Evolutionary conservation across 768 basidiomycete genomes (phyloP).

Genomic region (Porphyrellus cyaneotinctus): DNA sequence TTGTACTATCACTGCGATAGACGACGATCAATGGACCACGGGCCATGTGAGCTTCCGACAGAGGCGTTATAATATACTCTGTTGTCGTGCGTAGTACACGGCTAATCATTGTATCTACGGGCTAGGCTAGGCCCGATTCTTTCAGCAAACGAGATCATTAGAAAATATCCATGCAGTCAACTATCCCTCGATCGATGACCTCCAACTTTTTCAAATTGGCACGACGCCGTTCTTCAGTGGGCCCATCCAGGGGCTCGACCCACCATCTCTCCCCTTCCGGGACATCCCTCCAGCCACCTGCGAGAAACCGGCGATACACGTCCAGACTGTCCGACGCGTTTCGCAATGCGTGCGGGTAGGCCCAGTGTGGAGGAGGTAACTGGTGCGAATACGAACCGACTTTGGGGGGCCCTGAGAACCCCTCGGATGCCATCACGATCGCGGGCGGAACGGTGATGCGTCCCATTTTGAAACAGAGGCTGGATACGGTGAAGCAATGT

Average conservation of each 20-base stretch:
- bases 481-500: conserved; percentile 58
- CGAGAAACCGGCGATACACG: conserved; percentile 42
- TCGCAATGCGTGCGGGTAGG: conserved; percentile 6
- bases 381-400: conserved; percentile 10
- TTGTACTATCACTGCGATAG: too few species aligned
- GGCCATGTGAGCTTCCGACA: too few species aligned
- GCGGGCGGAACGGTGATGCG: conserved; percentile 69
- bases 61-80: too few species aligned
- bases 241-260: conserved; percentile 49
- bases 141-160: not conserved
- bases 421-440: conserved; percentile 54
- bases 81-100: too few species aligned
- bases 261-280: conserved; percentile 60
- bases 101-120: too few species aligned
- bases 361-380: conserved; percentile 13
- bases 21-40: too few species aligned
- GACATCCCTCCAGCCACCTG: conserved; percentile 58
- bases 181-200: conserved; percentile 1
- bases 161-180: conserved; percentile 3
- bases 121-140: too few species aligned
- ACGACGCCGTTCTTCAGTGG: conserved; percentile 35
- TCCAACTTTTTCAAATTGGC: conserved; percentile 12
- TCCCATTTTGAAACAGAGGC: conserved; percentile 63
- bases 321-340: conserved; percentile 17
- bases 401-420: conserved; percentile 36